Conservation (phyloP, 441 rosid genomes). For the Codiaeum variegatum region DNA sequence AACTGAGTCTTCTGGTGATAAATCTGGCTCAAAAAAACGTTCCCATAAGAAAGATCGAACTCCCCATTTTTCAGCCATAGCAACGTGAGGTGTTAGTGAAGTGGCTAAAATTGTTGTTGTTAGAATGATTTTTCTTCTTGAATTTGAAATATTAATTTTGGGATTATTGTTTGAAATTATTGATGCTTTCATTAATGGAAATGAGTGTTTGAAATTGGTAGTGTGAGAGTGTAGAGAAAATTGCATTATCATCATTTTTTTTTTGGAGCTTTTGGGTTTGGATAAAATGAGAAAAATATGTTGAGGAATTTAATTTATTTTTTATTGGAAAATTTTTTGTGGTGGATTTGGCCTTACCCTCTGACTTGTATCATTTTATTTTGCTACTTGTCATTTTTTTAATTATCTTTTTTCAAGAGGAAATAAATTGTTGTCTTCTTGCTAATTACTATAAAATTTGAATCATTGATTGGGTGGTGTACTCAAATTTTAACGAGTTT, state of each 20-base stretch:
- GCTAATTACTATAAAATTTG: background rate
- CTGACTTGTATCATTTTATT: slow-evolving; percentile 19
- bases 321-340: background rate
- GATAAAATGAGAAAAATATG: slow-evolving; percentile 12
- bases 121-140: slow-evolving; percentile 35
- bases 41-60: slow-evolving; percentile 67
- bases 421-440: background rate
- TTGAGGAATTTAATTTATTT: background rate
- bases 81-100: slow-evolving; percentile 18
- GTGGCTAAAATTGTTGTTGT: slow-evolving; percentile 29
- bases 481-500: no score
- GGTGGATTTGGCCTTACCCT: background rate
- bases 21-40: slow-evolving; percentile 59
- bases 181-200: slow-evolving; percentile 22
- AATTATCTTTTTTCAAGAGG: slow-evolving; percentile 2
- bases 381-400: slow-evolving; percentile 26
- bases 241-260: background rate
- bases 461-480: no score
- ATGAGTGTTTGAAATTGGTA: slow-evolving; percentile 13
- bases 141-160: background rate
- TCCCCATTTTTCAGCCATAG: slow-evolving; percentile 81
- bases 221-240: slow-evolving; percentile 16
- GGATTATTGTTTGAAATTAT: slow-evolving; percentile 3
- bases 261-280: slow-evolving; percentile 5
- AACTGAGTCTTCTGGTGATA: slow-evolving; percentile 80